phyloP scores from a whole-genome alignment of 2,329 filamentous ascomycete genomes.

The Sporothrix mexicana region DNA sequence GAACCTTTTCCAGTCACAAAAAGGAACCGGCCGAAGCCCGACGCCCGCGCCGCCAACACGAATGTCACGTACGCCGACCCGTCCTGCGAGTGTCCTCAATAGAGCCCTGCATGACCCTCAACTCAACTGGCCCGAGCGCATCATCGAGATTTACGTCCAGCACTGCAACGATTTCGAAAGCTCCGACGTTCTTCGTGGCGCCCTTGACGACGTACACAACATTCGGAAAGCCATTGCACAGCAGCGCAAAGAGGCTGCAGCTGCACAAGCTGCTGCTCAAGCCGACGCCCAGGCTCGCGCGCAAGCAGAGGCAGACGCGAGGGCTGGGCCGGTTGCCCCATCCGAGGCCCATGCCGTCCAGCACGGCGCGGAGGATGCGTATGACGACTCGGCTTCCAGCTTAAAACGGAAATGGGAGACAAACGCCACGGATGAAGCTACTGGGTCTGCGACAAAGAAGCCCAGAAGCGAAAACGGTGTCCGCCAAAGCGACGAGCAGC shows the following conservation, averaged over 20 bases:
- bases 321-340: background rate
- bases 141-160: constrained; percentile 74
- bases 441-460: constrained; percentile 69
- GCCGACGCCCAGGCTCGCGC: constrained; percentile 44
- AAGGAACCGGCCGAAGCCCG: constrained; percentile 58
- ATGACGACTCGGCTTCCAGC: constrained; percentile 48
- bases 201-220: constrained; percentile 75
- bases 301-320: constrained; percentile 27
- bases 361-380: constrained; percentile 41
- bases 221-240: constrained; percentile 66
- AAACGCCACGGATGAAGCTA: constrained; percentile 53
- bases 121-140: constrained; percentile 77
- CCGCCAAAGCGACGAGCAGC: constrained; percentile 39
- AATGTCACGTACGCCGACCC: constrained; percentile 67
- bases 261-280: constrained; percentile 52
- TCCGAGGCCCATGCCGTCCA: background rate
- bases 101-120: constrained; percentile 68
- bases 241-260: constrained; percentile 60
- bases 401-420: constrained; percentile 78
- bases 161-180: constrained; percentile 92
- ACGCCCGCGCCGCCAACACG: constrained; percentile 53
- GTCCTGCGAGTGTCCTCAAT: constrained; percentile 77
- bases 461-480: constrained; percentile 55
- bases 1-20: constrained; percentile 59
- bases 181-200: constrained; percentile 73